Percentiles rank a stretch among this genome's conserved stretches.
Conservation (phyloP, 176 grass and related monocot genomes). For the Guadua angustifolia region DNA sequence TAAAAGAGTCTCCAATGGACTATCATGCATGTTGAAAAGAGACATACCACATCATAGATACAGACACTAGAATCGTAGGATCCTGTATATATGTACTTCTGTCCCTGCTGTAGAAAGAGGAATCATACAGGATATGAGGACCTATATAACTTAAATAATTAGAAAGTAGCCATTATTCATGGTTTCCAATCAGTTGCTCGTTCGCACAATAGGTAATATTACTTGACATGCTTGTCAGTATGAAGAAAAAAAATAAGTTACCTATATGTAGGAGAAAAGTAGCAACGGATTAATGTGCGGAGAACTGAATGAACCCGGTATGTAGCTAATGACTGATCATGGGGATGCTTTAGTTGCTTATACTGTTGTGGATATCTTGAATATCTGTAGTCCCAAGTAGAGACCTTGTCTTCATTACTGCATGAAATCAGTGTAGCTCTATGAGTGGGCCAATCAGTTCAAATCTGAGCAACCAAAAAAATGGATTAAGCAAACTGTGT, state of each 20-base stretch:
- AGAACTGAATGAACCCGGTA: conserved; percentile 85
- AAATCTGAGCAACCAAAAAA: not conserved
- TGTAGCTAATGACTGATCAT: conserved; percentile 81
- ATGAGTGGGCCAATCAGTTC: not conserved
- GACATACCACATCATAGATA: conserved; percentile 79
- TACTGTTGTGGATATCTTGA: conserved; percentile 64
- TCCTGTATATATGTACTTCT: conserved; percentile 89
- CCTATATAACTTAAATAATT: not conserved
- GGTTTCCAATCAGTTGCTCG: not conserved
- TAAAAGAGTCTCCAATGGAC: not conserved
- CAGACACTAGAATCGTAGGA: conserved; percentile 68
- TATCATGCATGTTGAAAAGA: not conserved
- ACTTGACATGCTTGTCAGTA: not conserved
- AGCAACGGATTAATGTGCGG: conserved; percentile 82
- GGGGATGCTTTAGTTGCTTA: conserved; percentile 64
- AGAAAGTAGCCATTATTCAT: not conserved
- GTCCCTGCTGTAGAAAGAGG: conserved; percentile 64
- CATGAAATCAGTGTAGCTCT: conserved; percentile 12
- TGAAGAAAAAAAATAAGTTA: conserved; percentile 4
- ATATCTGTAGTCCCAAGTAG: conserved; percentile 78
- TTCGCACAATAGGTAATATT: not conserved
- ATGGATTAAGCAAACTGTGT: conserved; percentile 11
- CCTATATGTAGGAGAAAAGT: conserved; percentile 79
- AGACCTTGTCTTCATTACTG: conserved; percentile 46
- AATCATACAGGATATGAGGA: conserved; percentile 25